Conservation (phyloP, 176 grass and related monocot species). For the Musa beccarii region DNA sequence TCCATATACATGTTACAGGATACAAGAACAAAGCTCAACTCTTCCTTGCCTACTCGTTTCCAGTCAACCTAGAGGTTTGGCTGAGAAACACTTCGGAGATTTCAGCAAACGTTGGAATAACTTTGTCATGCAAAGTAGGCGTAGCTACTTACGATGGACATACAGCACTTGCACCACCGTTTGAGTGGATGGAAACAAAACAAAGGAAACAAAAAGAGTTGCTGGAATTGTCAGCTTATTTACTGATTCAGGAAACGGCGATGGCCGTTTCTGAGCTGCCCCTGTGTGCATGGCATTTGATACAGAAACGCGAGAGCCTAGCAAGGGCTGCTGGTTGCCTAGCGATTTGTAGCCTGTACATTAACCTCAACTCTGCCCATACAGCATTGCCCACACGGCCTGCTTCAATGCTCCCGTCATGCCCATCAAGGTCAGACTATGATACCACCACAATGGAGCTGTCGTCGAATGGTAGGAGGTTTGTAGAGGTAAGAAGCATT, state of each 20-base stretch:
- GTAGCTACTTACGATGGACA: no score
- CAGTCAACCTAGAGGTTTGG: no score
- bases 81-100: no score
- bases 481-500: constrained; percentile 26
- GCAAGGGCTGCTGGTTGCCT: constrained; percentile 36
- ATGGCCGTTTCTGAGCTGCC: constrained; percentile 31
- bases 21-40: no score
- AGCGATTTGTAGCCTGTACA: constrained; percentile 54
- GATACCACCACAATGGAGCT: constrained; percentile 65
- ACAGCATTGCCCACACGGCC: constrained; percentile 38
- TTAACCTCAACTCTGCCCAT: constrained; percentile 57
- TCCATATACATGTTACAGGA: no score
- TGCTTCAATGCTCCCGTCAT: constrained; percentile 24
- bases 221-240: neutral
- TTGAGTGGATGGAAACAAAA: constrained; percentile 12
- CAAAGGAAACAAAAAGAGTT: constrained; percentile 37
- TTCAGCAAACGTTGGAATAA: no score
- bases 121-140: no score
- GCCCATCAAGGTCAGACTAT: constrained; percentile 67
- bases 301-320: constrained; percentile 60
- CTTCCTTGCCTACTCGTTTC: no score
- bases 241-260: constrained; percentile 42
- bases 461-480: constrained; percentile 50
- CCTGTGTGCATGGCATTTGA: constrained; percentile 34
- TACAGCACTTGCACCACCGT: neutral